Base-by-base conservation (phyloP, 495 filamentous ascomycete species). In the Bacidia rubella region DNA sequence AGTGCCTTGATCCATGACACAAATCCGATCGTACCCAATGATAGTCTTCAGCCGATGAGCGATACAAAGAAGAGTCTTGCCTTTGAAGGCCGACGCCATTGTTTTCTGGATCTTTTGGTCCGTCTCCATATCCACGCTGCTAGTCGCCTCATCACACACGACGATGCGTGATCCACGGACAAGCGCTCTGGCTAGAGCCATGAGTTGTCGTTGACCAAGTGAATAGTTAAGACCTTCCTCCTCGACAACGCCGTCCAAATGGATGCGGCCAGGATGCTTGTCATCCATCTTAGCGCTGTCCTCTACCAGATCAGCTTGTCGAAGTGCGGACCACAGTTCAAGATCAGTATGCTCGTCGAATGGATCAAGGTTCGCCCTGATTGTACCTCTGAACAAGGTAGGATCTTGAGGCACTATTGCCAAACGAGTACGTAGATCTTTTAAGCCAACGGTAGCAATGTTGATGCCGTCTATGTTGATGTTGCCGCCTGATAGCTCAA, bases 381-480 rank as follows among this genome's bases (percentile, higher is more conserved):
- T 80, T 0, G 90, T 95, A 40, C 90, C 90, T 25, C 80, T 78
- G 78, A 98, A 98, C 0, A 98, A 78, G 0, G 92, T 95, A 1
- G 90, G 90, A 62, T 96, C 90, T 65, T 98, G 90, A 1, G 90
- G 90, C 62, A 98, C 96, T 68, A 96, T 96, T 23, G 90, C 85
- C 0, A 98, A 75, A 4, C 89, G 79, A 2, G 85, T 89, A 5
- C 90, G 82, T 38, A 98, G 79, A 57, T 94, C 87, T 29, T 87
- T 79, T 0, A 96, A 77, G 2, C 90, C 90, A 25, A 98, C 70
- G 0, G 73, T 90, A 29, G 78, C 76, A 56, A 96, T 96, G 63
- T 96, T 80, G 20, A 95, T 65, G n/a, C 82, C 89, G 62, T 98
- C 92, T 57, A 96, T 94, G 11, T 75, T 79, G 64, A 98, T 95